Evolutionary conservation across 2,329 filamentous ascomycete species (phyloP).

Genomic region (Aspergillus quadrilineatus): DNA sequence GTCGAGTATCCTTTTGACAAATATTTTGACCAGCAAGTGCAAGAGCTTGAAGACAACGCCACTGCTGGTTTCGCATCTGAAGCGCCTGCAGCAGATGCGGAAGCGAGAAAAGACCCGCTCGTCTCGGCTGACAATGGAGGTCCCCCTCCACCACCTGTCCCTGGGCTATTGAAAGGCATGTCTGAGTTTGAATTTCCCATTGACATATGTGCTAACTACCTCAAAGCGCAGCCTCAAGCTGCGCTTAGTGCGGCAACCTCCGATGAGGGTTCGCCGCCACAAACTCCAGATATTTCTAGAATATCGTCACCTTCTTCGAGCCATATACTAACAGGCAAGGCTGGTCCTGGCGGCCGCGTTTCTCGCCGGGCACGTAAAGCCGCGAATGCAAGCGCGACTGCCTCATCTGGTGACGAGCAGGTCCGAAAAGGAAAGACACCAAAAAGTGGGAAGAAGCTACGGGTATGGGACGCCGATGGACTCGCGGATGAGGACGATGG

Average conservation of each 20-base stretch:
- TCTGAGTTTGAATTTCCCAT: not conserved
- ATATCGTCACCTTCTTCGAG: conserved; percentile 68
- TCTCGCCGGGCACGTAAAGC: conserved; percentile 79
- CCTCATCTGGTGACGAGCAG: conserved; percentile 80
- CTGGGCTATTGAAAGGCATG: conserved; percentile 52
- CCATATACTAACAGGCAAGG: conserved; percentile 71
- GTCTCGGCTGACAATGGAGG: conserved; percentile 51
- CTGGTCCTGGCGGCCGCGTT: conserved; percentile 71
- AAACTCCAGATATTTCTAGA: conserved; percentile 73
- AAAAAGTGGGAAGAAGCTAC: conserved; percentile 71
- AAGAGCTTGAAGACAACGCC: conserved; percentile 61
- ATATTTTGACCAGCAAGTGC: conserved; percentile 92
- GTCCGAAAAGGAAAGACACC: conserved; percentile 58
- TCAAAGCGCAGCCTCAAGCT: conserved; percentile 46
- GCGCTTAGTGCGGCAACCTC: conserved; percentile 50
- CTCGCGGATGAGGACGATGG: conserved; percentile 79
- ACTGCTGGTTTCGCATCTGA: conserved; percentile 47
- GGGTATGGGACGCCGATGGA: conserved; percentile 90
- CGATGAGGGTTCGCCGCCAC: conserved; percentile 67
- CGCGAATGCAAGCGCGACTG: conserved; percentile 48
- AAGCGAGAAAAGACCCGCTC: conserved; percentile 49
- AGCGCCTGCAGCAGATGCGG: conserved; percentile 41
- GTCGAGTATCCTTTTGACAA: conserved; percentile 83
- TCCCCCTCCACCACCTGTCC: conserved; percentile 53
- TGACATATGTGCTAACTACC: conserved; percentile 23